Base-by-base conservation (phyloP, 2,329 filamentous ascomycete species). In the Hansfordia pulvinata region DNA sequence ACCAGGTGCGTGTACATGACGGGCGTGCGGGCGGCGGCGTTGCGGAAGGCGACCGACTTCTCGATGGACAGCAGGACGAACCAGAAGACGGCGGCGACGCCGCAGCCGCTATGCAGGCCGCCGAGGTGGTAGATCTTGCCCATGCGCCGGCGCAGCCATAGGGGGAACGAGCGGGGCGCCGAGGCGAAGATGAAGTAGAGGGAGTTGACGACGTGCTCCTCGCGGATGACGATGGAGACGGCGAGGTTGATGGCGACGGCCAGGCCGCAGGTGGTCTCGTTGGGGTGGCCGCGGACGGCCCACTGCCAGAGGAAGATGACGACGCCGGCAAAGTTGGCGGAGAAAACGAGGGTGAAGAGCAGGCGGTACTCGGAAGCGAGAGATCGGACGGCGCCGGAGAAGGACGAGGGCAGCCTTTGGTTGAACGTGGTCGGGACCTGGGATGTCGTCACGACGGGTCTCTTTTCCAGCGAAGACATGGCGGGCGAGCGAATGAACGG, bases 101-200 rank as follows among this genome's bases (percentile, higher is more conserved):
- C 63, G 33, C 58, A 62, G 6, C 62, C 63, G 29, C 57, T 63
- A 35, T 69, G 64, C 3, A 68, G 46, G 13, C 64, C 64, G n/a
- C 64, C 64, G 29, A 64, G 57, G 32, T 66, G 61, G 39, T 65
- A 67, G 5, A 64, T 50, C 30, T 65, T 64, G 8, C 60, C 60
- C 8, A 51, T 50, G 20, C 58, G 41, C 8, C 54, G 47, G 17
- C 64, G 57, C 25, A 64, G 37, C 20, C 50, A 43, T 15, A 63
- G 40, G 6, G 60, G 60, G 14, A 54, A 49, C 17, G 46, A 55
- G 25, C 46, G 44, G n/a, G 60, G 59, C 25, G 58, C 51, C 11
- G 50, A 53, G 31, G 52, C 52, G 20, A 57, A 54, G 9, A 50
- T 31, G 20, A 42, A 35, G 40, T 60, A 64, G 25, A 64, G 53